Evolutionary conservation across 495 filamentous ascomycete species (phyloP), one percentile per base, ranked within the genome.

Genomic region (Hypomontagnella submonticulosa): DNA sequence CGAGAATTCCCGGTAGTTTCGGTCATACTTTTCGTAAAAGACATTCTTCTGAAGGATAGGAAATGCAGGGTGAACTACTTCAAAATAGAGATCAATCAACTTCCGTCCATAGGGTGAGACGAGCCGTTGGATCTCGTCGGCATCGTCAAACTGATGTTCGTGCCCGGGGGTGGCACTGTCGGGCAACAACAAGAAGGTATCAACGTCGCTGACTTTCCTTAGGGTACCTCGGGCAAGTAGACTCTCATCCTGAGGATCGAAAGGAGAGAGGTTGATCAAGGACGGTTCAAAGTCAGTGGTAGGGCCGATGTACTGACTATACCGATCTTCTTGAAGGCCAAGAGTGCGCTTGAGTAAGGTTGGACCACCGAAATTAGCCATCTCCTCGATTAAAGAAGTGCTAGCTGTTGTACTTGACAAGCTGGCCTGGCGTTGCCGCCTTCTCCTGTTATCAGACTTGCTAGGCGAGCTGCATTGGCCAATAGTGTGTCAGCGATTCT

Each of bases 1-100:
- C 13, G 92, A 91, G 70, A 97, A 86, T 59, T 90, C 87, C 16
- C 85, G 86, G 67, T 92, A 85, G 20, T 90, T 88, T 19, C 89
- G 87, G 18, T 87, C 82, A 71, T 96, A 92, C 66, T 92, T 90
- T 67, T 96, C 91, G 67, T 91, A 86, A 72, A 97, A 97, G 33
- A 92, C 85, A 61, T 87, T 85, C 78, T 96, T 93, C 69, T 96
- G 89, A 49, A 97, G 79, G 59, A 99, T 92, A 32, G 94, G 94
- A 67, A 96, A 96, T 58, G 85, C 92, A 0, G 92, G 93, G 74
- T 97, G 95, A 43, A 97, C 88, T 52, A 91, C 83, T 51, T 87
- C 84, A 69, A 97, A 96, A 81, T 93, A 99, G 50, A 96, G 83
- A 59, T 94, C 90, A 49, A 97, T 87, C 73, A 97, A 72, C 9